Base-by-base conservation (phyloP, 2,329 filamentous ascomycete genomes). In the Eutypa lata region DNA sequence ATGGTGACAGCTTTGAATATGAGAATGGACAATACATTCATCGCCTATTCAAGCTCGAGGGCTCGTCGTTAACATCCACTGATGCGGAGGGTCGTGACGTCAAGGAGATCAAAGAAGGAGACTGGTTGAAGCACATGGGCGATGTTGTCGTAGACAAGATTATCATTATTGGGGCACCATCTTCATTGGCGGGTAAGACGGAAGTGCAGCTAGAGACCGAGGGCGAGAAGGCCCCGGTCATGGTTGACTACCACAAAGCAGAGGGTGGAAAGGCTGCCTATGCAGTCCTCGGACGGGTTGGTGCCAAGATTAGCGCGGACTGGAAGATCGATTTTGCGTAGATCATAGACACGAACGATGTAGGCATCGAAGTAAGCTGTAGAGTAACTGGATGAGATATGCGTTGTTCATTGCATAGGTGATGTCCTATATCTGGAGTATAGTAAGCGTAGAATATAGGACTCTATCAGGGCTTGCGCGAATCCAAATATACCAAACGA, bases 1-100 rank as follows among this genome's bases (percentile, higher is more conserved):
- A 99, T 60, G 94, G 94, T 47, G 92, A 97, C 71, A 89, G 88
- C 1, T 99, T 92, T 61, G 91, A 96, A 51, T 91, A 90, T 67
- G 78, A 95, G 69, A 77, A 85, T 57, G 93, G 92, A 11, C 91
- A 91, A 56, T 96, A 89, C 71, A 92, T 97, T 62, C 87, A 96
- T 73, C 89, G 91, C 54, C 80, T 77, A 55, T 97, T 99, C 73
- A 76, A 75, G 22, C 88, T 92, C 55, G 73, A 76, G 26, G 74
- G 72, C 54, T 78, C 80, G 16, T 77, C 76, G 1, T 75, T 97
- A n/a, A 76, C 76, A 5, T 92, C 89, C 1, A 79, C 79, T n/a
- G 85, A 95, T 57, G 77, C 88, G 7, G 83, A 82, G 62, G 71
- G 73, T 24, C 77, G 77, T 2, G 76, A 76, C 31, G 69, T 68